Evolutionary conservation across 2,329 filamentous ascomycete species (phyloP).

Genomic region (Fusarium phyllophilum): DNA sequence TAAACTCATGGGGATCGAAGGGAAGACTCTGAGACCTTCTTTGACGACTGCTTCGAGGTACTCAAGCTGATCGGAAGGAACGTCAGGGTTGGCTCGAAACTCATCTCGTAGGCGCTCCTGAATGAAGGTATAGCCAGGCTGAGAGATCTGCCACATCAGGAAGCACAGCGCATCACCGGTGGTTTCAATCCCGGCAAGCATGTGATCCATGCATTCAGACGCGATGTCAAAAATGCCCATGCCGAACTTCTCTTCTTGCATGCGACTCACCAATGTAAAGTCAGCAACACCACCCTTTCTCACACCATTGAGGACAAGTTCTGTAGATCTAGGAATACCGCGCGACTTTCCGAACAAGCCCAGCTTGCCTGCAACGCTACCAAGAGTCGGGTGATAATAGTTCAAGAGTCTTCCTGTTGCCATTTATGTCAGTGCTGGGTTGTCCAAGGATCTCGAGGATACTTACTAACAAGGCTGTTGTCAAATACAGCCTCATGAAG

Average conservation of each 20-base stretch:
- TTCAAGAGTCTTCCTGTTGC: slow-evolving; percentile 9
- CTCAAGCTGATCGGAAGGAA: slow-evolving; percentile 2
- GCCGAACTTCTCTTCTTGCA: slow-evolving; percentile 21
- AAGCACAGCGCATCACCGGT: slow-evolving; percentile 36
- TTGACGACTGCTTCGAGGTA: slow-evolving; percentile 33
- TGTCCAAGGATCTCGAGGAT: fast-evolving
- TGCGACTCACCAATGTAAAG: slow-evolving; percentile 23
- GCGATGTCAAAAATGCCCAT: slow-evolving; percentile 17
- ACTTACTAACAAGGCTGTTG: slow-evolving; percentile 23
- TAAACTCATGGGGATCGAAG: slow-evolving; percentile 25
- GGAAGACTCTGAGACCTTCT: slow-evolving; percentile 24
- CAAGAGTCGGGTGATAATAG: slow-evolving; percentile 14
- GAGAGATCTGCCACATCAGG: slow-evolving; percentile 34
- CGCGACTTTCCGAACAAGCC: slow-evolving; percentile 27
- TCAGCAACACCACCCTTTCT: slow-evolving; percentile 3
- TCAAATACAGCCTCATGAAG: slow-evolving; percentile 26
- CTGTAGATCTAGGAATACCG: slow-evolving; percentile 1
- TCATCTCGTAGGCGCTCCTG: slow-evolving; percentile 10
- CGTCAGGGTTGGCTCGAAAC: neutral
- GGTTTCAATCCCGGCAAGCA: slow-evolving; percentile 33
- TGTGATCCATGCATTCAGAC: slow-evolving; percentile 36
- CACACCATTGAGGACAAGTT: slow-evolving; percentile 17
- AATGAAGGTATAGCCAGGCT: slow-evolving; percentile 8
- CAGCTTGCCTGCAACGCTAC: neutral
- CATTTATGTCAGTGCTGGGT: neutral